phyloP scores from a whole-genome alignment of 495 filamentous ascomycete species.

The Penicillium salamii region DNA sequence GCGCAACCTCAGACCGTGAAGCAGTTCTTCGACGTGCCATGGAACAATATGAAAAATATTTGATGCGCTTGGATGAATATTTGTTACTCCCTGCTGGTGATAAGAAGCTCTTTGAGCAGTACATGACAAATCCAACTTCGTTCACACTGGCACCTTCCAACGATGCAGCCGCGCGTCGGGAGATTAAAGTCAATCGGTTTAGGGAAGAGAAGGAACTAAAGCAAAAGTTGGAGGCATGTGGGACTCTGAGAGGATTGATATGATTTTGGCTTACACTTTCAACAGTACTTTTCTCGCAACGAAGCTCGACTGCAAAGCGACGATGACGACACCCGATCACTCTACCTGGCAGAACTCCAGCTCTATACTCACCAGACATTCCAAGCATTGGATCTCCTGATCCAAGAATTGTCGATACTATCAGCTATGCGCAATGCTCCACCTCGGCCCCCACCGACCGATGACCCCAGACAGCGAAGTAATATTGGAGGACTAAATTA shows the following conservation, averaged over 20 bases:
- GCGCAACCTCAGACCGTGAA: slow-evolving; percentile 58
- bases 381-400: slow-evolving; percentile 77
- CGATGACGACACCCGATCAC: slow-evolving; percentile 71
- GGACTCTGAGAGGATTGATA: not conserved
- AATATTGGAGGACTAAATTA: slow-evolving; percentile 46
- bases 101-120: slow-evolving; percentile 67
- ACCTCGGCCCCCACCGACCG: slow-evolving; percentile 28
- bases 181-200: slow-evolving; percentile 83
- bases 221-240: slow-evolving; percentile 67
- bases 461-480: slow-evolving; percentile 50
- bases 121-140: slow-evolving; percentile 58
- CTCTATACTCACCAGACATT: slow-evolving; percentile 78
- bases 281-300: slow-evolving; percentile 59
- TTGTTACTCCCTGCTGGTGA: slow-evolving; percentile 65
- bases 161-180: slow-evolving; percentile 71
- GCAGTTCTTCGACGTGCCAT: slow-evolving; percentile 58
- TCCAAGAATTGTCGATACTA: slow-evolving; percentile 79
- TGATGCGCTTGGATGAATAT: slow-evolving; percentile 75
- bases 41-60: slow-evolving; percentile 69
- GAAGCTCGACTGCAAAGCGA: slow-evolving; percentile 62
- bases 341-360: slow-evolving; percentile 72
- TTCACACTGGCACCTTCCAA: slow-evolving; percentile 68
- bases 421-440: slow-evolving; percentile 58
- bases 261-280: slow-evolving; percentile 21
- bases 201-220: slow-evolving; percentile 84